Conservation (phyloP, 352 stramenopile genomes). For the Phytophthora brassicae region DNA sequence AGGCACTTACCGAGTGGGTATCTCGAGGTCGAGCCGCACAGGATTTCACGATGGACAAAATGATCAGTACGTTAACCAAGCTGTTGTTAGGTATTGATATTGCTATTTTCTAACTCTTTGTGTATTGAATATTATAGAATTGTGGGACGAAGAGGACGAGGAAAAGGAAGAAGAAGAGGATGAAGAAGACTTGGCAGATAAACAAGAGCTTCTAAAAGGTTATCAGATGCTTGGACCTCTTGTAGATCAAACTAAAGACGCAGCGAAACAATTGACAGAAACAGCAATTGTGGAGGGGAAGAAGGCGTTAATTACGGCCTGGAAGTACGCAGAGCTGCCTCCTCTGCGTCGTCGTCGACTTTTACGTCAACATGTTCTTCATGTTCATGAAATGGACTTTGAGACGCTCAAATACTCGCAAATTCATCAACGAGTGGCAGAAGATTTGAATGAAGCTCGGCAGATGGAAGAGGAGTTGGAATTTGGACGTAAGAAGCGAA, state of each 20-base stretch:
- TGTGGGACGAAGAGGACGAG: slow-evolving; percentile 70
- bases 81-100: not conserved
- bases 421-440: slow-evolving; percentile 42
- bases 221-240: slow-evolving; percentile 50
- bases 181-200: slow-evolving; percentile 45
- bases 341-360: slow-evolving; percentile 53
- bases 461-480: slow-evolving; percentile 41
- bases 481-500: slow-evolving; percentile 62
- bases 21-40: slow-evolving; percentile 51
- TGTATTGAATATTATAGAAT: slow-evolving; percentile 32
- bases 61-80: slow-evolving; percentile 47
- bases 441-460: slow-evolving; percentile 43
- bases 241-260: slow-evolving; percentile 49
- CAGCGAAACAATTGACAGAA: slow-evolving; percentile 38
- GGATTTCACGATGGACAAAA: slow-evolving; percentile 81
- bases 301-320: slow-evolving; percentile 41
- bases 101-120: not conserved
- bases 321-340: slow-evolving; percentile 61
- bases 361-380: slow-evolving; percentile 57
- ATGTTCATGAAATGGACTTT: slow-evolving; percentile 63
- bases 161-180: slow-evolving; percentile 49
- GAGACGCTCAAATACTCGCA: slow-evolving; percentile 57
- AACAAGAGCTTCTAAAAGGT: slow-evolving; percentile 64
- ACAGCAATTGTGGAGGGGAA: slow-evolving; percentile 44
- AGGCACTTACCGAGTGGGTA: slow-evolving; percentile 77